Conservation (phyloP, 164 flowering plant genomes). For the Annona cherimola region DNA sequence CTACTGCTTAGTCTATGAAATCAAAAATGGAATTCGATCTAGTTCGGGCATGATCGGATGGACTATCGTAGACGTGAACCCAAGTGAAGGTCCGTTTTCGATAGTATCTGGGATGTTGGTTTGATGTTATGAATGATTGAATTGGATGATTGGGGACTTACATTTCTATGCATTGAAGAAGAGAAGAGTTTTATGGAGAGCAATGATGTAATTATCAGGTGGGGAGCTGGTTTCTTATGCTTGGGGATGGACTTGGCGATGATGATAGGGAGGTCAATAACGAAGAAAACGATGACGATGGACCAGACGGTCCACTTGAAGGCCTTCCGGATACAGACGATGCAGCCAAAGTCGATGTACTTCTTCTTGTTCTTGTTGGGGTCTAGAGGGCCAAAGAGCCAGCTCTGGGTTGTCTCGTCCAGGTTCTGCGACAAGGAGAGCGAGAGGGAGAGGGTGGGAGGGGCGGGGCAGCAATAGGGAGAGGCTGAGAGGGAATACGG, state of each 20-base stretch:
- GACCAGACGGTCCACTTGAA: slow-evolving; percentile 41
- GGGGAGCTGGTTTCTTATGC: slow-evolving; percentile 36
- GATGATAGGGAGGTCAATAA: slow-evolving; percentile 57
- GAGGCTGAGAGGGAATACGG: too few species aligned
- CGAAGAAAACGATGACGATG: slow-evolving; percentile 34
- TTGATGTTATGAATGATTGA: too few species aligned
- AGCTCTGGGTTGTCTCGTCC: slow-evolving; percentile 69
- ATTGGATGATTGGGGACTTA: slow-evolving; percentile 21
- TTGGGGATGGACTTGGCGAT: slow-evolving; percentile 53
- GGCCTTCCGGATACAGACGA: slow-evolving; percentile 48
- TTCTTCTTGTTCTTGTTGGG: slow-evolving; percentile 43
- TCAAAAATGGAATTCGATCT: too few species aligned
- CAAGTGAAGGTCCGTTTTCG: too few species aligned
- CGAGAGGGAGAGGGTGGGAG: too few species aligned
- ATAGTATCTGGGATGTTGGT: too few species aligned
- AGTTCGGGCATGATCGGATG: too few species aligned
- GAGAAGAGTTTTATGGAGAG: slow-evolving; percentile 63
- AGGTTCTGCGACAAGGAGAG: slow-evolving; percentile 27
- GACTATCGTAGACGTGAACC: too few species aligned
- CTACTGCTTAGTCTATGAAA: too few species aligned
- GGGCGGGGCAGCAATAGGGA: too few species aligned
- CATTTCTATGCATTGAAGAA: slow-evolving; percentile 90
- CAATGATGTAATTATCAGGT: slow-evolving; percentile 59
- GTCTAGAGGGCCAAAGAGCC: slow-evolving; percentile 46
- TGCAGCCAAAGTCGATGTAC: slow-evolving; percentile 72